These are phyloP conservation scores for Croton setiger DNA, from an alignment of 441 rosid species.

Conservation along the genomic window DNA sequence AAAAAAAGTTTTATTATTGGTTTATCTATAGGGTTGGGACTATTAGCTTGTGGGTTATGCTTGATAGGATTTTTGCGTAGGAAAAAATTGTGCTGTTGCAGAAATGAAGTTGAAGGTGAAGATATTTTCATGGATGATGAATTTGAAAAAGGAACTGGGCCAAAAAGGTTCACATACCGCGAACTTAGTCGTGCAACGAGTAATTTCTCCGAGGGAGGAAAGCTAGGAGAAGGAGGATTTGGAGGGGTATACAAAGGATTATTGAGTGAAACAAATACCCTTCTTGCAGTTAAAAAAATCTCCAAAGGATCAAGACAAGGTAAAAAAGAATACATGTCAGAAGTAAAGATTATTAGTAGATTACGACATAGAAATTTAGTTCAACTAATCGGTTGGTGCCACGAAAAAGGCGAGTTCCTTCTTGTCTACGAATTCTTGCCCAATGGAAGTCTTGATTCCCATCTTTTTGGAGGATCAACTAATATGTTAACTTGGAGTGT, in stretches of 20 bases:
- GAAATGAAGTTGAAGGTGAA: slow-evolving; percentile 20
- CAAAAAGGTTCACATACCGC: slow-evolving; percentile 38
- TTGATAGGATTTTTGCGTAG: slow-evolving; percentile 22
- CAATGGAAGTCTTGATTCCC: slow-evolving; percentile 48
- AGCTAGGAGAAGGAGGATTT: slow-evolving; percentile 59
- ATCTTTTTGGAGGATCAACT: slow-evolving; percentile 42
- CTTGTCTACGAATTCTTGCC: slow-evolving; percentile 47
- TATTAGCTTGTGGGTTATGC: slow-evolving; percentile 29
- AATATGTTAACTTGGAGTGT: slow-evolving; percentile 39
- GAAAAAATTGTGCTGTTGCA: slow-evolving; percentile 26
- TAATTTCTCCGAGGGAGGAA: slow-evolving; percentile 39
- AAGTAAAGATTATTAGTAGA: slow-evolving; percentile 41
- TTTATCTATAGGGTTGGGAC: slow-evolving; percentile 28
- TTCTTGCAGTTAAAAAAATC: slow-evolving; percentile 38
- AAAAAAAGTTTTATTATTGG: slow-evolving; percentile 31
- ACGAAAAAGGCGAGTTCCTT: slow-evolving; percentile 32
- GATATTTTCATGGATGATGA: slow-evolving; percentile 49
- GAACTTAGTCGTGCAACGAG: slow-evolving; percentile 39
- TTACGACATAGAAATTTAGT: slow-evolving; percentile 45
- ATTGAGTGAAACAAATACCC: slow-evolving; percentile 22
- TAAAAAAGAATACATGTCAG: slow-evolving; percentile 36
- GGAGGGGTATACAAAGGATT: slow-evolving; percentile 49
- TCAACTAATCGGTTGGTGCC: slow-evolving; percentile 48
- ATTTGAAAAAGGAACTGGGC: slow-evolving; percentile 54
- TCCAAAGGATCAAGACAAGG: slow-evolving; percentile 42